Evolutionary conservation across 805 yeast species (phyloP), one percentile per base, ranked within the genome.

Genomic region (Teunomyces funiuensis): DNA sequence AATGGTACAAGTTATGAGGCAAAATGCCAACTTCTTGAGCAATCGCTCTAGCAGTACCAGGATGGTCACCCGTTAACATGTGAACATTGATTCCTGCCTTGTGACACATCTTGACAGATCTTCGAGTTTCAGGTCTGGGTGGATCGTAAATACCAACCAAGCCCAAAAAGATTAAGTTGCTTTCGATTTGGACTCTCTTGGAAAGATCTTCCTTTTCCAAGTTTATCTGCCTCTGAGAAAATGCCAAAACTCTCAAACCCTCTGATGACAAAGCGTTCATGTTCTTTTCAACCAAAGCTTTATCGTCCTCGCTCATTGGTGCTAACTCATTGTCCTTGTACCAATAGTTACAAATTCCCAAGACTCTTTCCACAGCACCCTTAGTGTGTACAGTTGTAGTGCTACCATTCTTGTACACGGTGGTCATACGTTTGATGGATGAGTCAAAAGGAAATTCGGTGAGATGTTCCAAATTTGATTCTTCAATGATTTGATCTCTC

Each of bases 1-100:
- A 65, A 42, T 63, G 66, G 43, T 55, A 60, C 39, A 65, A 53
- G 42, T 65, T 63, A 37, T 66, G 72, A 7, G 90, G 68, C 30
- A 63, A 46, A 25, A 63, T 63, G 6, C 66, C 68, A 5, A 63
- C 66, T 45, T 61, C 66, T 43, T 61, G 63, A 9, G 68, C 66
- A 48, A 63, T 61, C 9, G 68, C 68, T 25, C 49, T 52, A 27
- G 68, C 68, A 13, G 68, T 63, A 28, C 64, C 63, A 3, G 63
- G 62, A 36, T 58, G 64, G 39, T 63, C 68, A 34, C 68, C 68
- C 18, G 68, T 63, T 18, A 63, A 49, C 66, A 63, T 61, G 47
- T 58, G 64, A 22, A 63, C 68, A 43, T 58, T 61, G 33, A 63
- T 63, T 8, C 68, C 66, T 8, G 68, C 68, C 36, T 45, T 47